Evolutionary conservation across 108 stramenopile genomes (phyloP), one percentile per base, ranked within the genome.

Genomic region (Nannochloropsis granulata): DNA sequence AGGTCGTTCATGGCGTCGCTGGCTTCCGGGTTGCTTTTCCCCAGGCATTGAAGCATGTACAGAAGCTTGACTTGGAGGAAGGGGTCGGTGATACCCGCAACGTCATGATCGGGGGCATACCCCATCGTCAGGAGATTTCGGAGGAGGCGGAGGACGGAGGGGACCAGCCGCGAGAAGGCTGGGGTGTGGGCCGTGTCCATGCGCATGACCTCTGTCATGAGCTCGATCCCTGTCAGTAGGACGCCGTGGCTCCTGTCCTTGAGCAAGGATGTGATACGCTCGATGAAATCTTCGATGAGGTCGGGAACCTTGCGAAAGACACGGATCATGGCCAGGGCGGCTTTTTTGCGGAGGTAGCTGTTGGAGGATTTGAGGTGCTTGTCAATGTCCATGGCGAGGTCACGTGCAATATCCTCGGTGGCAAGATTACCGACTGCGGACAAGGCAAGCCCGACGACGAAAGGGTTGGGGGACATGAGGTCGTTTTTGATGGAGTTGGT

Each of bases 391-490:
- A 95, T 94, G 45, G 93, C 94, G 56, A 99, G 88, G 84, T 98
- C 97, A 16, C 99, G 90, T 16, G 93, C 91, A 94, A 98, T 98
- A 88, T 98, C 97, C 25, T 93, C 90, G 8, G 97, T 98, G 79
- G 97, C 95, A 9, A 99, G 88, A 85, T 99, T 99, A 21, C 97
- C 98, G 83, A 98, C 94, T n/a, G 98, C 93, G 80, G 96, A 94
- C 25, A 99, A 93, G 16, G 98, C 95, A 43, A 99, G 90, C 23
- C 96, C 98, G 23, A 94, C 91, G 24, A 98, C 92, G 90, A 95
- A 98, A 78, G 90, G 91, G 83, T 97, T 97, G 71, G 23, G 81
- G n/a, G 13, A 19, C 8, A 43, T 81, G 42, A 81, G 81, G 81
- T 81, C 81, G 83, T 83, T 79, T 44, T 90, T 85, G 78, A 89